Conservation (phyloP, 345 rosid species). For the Laguncularia racemosa region DNA sequence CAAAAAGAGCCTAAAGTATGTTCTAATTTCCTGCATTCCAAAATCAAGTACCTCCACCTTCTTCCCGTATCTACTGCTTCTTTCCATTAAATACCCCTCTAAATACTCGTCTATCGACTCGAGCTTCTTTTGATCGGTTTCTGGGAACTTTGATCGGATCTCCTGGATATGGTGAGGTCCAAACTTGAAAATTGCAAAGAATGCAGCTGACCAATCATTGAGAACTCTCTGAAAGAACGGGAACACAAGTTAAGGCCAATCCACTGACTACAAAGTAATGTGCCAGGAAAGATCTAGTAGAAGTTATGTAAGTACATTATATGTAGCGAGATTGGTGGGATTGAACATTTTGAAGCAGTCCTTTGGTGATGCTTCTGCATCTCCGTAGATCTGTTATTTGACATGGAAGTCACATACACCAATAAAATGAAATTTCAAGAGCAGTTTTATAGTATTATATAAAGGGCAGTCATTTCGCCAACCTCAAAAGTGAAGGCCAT, state of each 20-base stretch:
- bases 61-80: conserved; percentile 74
- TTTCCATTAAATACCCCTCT: conserved; percentile 82
- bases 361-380: conserved; percentile 41
- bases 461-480: conserved; percentile 16
- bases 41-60: conserved; percentile 82
- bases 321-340: conserved; percentile 67
- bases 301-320: conserved; percentile 41
- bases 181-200: conserved; percentile 60
- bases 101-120: conserved; percentile 92
- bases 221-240: conserved; percentile 64
- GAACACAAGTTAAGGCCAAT: background rate
- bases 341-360: conserved; percentile 98
- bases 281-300: background rate
- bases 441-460: conserved; percentile 1
- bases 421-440: background rate
- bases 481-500: conserved; percentile 99
- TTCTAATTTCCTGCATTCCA: conserved; percentile 94
- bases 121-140: conserved; percentile 36
- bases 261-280: background rate
- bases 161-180: conserved; percentile 40
- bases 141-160: conserved; percentile 26
- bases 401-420: conserved; percentile 4
- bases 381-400: conserved; percentile 77
- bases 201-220: conserved; percentile 82
- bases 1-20: conserved; percentile 93